Evolutionary conservation across 192 early-diverging fungal genomes (phyloP), one percentile per base, ranked within the genome.

Genomic region (Coemansia sp.): DNA sequence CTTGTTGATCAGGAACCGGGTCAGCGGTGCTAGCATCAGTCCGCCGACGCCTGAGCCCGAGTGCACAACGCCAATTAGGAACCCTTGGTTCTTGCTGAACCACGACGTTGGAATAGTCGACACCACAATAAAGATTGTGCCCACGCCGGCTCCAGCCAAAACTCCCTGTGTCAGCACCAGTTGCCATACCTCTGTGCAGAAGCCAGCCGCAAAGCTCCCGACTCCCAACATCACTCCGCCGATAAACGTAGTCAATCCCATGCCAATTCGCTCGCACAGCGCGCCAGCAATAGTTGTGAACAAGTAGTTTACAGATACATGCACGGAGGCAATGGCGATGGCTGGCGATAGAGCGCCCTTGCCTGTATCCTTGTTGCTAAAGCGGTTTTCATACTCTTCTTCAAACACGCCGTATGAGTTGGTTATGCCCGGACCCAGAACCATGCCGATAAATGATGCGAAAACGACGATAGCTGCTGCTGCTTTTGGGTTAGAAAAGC

Each of bases 11-110:
- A 81, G 52, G 54, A 65, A 81, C 25, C 78, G 68, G 6, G 78
- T 75, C 25, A 81, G 54, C 9, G 78, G 78, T 39, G 78, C 66
- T 15, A 81, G 60, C 4, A 81, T 69, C 53, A 81, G 69, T 10
- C 78, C 78, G 45, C 78, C 78, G 12, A 81, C 78, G 15, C 78
- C 78, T 12, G 78, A 81, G 22, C 78, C 78, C 15, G 78, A 70
- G 58, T 81, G 78, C 38, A 81, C 78, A 24, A 81, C 59, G 23
- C 78, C 78, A 7, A 81, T 81, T 51, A 81, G 66, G 25, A 81
- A 75, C 2, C 78, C 78, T 52, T 81, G 78, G 53, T 81, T 81
- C 23, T 81, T 81, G 62, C 65, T 75, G 41, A 81, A 81, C 78
- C 78, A 81, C 11, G 78, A 81, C 5, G 78, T 75, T 5, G 78